phyloP scores from a whole-genome alignment of 23 red algal genomes.

The Pyropia yezoensis region DNA sequence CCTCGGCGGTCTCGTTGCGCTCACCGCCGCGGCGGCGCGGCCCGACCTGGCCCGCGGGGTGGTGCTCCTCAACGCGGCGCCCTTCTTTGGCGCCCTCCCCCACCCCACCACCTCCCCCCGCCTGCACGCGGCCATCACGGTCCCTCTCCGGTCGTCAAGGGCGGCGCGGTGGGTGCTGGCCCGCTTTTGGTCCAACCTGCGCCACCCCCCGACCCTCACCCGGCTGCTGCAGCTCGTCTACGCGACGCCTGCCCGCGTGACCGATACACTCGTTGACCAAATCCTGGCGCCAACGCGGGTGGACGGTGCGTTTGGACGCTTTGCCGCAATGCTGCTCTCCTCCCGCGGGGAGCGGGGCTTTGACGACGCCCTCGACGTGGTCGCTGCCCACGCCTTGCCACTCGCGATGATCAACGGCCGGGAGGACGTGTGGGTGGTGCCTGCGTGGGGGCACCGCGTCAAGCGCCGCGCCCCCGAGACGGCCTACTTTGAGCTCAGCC shows the following conservation, averaged over 20 bases:
- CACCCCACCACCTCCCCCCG: background rate
- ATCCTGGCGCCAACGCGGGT: background rate
- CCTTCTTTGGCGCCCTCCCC: background rate
- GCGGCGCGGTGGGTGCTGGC: background rate
- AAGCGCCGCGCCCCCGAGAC: background rate
- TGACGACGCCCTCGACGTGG: background rate
- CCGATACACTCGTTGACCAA: background rate
- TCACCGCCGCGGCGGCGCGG: background rate
- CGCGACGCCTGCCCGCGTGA: background rate
- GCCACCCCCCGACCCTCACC: background rate
- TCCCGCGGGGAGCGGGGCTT: background rate
- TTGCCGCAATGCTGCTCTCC: background rate
- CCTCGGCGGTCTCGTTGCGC: constrained; percentile 2
- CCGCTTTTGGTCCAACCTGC: background rate
- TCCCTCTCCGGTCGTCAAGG: background rate
- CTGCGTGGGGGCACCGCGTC: background rate
- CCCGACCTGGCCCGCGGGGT: background rate
- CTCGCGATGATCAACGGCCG: background rate
- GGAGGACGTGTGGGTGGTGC: constrained; percentile 6
- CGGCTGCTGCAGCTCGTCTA: background rate
- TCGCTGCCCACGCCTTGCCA: background rate
- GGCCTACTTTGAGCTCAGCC: constrained; percentile 3
- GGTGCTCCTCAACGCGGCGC: background rate
- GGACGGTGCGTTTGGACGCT: background rate
- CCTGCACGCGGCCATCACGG: too few relatives aligned